Conservation (phyloP, 1,139 yeast genomes). For the Hansenula lynferdii region DNA sequence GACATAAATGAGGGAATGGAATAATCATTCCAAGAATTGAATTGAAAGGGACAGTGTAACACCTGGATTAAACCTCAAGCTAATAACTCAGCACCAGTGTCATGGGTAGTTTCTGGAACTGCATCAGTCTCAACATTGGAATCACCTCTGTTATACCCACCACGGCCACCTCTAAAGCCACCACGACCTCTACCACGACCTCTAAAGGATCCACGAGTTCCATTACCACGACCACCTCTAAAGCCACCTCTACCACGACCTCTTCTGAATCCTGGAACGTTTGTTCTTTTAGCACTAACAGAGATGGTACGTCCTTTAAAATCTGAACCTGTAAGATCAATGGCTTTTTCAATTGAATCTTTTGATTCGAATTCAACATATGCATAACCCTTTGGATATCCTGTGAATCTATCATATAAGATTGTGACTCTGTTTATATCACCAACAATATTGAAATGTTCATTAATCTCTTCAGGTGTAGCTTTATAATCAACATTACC, state of each 20-base stretch:
- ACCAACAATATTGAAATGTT: conserved; percentile 47
- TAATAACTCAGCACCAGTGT: background rate
- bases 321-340: conserved; percentile 44
- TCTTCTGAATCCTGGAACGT: conserved; percentile 51
- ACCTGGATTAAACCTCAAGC: too few species aligned
- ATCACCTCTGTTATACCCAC: conserved; percentile 3
- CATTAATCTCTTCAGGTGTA: conserved; percentile 55
- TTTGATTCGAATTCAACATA: conserved; percentile 57
- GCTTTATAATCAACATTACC: conserved; percentile 58
- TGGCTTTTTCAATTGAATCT: conserved; percentile 46
- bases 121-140: background rate
- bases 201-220: conserved; percentile 4
- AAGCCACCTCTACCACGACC: conserved; percentile 6
- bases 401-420: conserved; percentile 50
- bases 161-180: conserved; percentile 9
- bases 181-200: conserved; percentile 9
- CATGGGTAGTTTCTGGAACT: background rate
- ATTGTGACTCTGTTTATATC: conserved; percentile 57
- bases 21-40: too few species aligned
- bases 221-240: conserved; percentile 7
- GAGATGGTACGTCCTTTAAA: conserved; percentile 53
- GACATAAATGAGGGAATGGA: too few species aligned
- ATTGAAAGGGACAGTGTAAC: too few species aligned
- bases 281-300: conserved; percentile 64
- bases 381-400: conserved; percentile 66